phyloP scores from a whole-genome alignment of 176 grass and related monocot species.

The Oryza officinalis region DNA sequence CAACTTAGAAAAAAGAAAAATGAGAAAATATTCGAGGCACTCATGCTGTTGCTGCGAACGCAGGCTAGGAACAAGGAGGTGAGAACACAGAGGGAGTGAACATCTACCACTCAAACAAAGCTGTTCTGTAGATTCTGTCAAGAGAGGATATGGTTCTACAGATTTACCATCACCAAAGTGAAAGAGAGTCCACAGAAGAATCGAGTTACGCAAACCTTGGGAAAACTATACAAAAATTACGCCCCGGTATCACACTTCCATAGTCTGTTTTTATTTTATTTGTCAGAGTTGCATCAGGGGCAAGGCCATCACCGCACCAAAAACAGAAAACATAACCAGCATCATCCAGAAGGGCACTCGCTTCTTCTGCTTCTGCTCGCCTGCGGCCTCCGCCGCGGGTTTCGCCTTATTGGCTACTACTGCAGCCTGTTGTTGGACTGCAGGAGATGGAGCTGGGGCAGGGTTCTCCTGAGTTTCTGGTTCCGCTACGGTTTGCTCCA shows the following conservation, averaged over 20 bases:
- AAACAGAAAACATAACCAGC: slow-evolving; percentile 79
- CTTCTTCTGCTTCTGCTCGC: slow-evolving; percentile 61
- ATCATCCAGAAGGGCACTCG: slow-evolving; percentile 84
- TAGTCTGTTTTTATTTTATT: slow-evolving; percentile 2
- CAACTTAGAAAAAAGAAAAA: neutral
- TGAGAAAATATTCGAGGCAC: neutral
- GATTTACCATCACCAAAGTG: slow-evolving; percentile 39
- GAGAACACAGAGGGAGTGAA: neutral
- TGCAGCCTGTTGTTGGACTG: slow-evolving; percentile 38
- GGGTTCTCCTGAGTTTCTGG: slow-evolving; percentile 44
- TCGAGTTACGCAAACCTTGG: slow-evolving; percentile 41
- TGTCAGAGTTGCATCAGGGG: slow-evolving; percentile 94
- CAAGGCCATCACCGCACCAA: slow-evolving; percentile 89
- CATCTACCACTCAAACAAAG: slow-evolving; percentile 2
- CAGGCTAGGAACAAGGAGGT: neutral
- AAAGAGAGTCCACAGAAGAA: slow-evolving; percentile 36
- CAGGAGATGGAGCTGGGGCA: slow-evolving; percentile 32
- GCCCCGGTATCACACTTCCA: slow-evolving; percentile 18
- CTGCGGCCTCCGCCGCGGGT: neutral
- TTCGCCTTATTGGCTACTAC: slow-evolving; percentile 23
- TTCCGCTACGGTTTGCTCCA: slow-evolving; percentile 32
- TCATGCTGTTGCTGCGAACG: too few species aligned
- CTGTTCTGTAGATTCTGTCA: slow-evolving; percentile 6
- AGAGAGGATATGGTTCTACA: slow-evolving; percentile 41
- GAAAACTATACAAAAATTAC: slow-evolving; percentile 88